These are phyloP conservation scores for Trichoderma semiorbis DNA, from an alignment of 2,329 filamentous ascomycete genomes.

Conservation along the genomic window DNA sequence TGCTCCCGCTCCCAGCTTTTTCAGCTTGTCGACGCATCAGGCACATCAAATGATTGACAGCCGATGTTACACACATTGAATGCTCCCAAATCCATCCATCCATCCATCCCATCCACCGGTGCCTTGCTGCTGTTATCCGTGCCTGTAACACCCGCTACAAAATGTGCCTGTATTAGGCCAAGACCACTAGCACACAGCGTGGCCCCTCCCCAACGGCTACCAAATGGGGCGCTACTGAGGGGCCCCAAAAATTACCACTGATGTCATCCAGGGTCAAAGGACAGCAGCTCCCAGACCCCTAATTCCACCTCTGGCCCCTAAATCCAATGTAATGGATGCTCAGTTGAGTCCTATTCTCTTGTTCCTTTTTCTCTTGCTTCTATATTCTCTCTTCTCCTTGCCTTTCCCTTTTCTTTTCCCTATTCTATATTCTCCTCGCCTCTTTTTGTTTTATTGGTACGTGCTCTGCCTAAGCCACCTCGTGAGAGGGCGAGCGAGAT, in stretches of 20 bases:
- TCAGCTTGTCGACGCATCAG: neutral
- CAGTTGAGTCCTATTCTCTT: neutral
- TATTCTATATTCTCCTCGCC: neutral
- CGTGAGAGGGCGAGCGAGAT: constrained; percentile 1
- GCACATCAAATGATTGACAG: neutral
- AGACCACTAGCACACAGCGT: neutral
- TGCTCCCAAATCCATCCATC: neutral
- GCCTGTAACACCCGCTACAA: neutral
- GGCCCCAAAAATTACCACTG: constrained; percentile 16
- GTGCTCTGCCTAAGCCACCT: constrained; percentile 6
- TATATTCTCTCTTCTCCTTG: neutral
- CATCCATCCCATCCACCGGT: neutral
- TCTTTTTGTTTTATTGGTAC: neutral
- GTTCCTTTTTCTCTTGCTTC: neutral
- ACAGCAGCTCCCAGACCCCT: neutral
- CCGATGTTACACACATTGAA: neutral
- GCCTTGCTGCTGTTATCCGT: neutral
- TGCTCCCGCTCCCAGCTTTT: neutral
- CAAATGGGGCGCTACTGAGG: neutral
- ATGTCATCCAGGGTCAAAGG: constrained; percentile 17
- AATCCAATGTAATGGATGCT: neutral
- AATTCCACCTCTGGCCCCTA: neutral
- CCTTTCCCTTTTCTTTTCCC: neutral
- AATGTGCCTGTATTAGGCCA: neutral
- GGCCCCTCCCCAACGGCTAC: neutral